Evolutionary conservation across 331 rosid species (phyloP), one percentile per base, ranked within the genome.

Genomic region (Spiraea crenata): DNA sequence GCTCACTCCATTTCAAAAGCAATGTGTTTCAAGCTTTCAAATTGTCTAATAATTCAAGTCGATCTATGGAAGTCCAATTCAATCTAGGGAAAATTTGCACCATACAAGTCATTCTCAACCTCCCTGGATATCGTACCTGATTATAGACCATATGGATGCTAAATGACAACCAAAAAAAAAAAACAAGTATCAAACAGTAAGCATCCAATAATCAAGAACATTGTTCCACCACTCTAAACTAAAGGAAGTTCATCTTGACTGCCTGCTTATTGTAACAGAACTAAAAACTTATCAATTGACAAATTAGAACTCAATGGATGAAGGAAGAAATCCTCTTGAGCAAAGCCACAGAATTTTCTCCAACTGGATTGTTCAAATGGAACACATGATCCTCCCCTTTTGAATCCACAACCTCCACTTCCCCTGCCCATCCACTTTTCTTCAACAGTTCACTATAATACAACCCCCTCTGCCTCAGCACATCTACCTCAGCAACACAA

Each of bases 401-500:
- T 0, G 76, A 8, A 20, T 73, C 89, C 50, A 70, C 7, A 5
- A 82, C 75, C 48, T 85, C 79, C 58, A 81, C 85, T 5, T 2
- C 57, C 15, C 89, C 89, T 1, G 3, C 34, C 83, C 81, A 85
- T 38, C 35, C 89, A 47, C 77, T 77, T 51, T 77, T 82, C 66
- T 44, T 67, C 77, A 85, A 44, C 55, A 70, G 7, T 20, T 84
- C 86, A 1, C 48, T 52, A 5, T 85, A 85, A 50, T 60, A 68
- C 78, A 70, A 76, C 0, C 86, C 86, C 14, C 89, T 73, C 0
- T 76, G 78, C 77, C 42, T 74, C 71, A 85, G 74, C 13, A 1
- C 20, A 42, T 85, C 89, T 60, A 76, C 25, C 84, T 79, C 89
- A 0, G 88, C 85, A 5, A 85, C 76, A 34, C 60, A 82, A 48